Evolutionary conservation across 768 basidiomycete genomes (phyloP), one percentile per base, ranked within the genome.

Genomic region (Trichaptum fuscoviolaceum): DNA sequence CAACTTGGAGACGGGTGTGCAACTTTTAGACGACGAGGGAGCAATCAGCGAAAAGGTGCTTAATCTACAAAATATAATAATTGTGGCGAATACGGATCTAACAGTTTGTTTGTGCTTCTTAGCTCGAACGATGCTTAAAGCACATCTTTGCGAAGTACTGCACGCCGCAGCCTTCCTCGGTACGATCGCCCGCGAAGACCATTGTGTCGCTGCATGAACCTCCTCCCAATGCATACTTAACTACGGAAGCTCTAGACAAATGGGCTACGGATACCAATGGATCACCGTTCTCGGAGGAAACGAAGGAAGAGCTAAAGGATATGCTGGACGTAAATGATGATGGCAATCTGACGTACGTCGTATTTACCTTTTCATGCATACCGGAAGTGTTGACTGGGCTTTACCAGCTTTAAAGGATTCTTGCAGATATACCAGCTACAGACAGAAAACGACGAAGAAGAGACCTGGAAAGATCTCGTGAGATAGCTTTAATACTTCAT

Each of bases 191-290:
- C 64, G 15, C 58, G 65, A 58, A 59, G 64, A 24, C 15, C 2
- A 61, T 34, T 17, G 9, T 34, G 30, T 25, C 59, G 69, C 70
- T 88, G 42, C 78, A 84, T 20, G 74, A 73, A 8, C 86, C 88
- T 7, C 76, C 79, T 17, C 76, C 81, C 4, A 79, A 82, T 69
- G 87, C 91, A 58, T 88, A 79, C 74, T 78, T 92, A 20, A 79
- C 84, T 7, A 75, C 81, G 1, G 78, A 85, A 66, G 91, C 85
- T 8, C 75, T 93, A 63, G 91, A 93, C 74, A 80, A 80, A 58
- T 94, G 90, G 88, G 91, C 92, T 15, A 77, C 76, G 26, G 92
- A 91, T 66, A 94, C 92, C 10, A 94, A 94, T 67, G 92, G 92
- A n/a, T 81, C 82, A 52, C 86, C 89, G n/a, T 91, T 93, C 68